These are phyloP conservation scores for Candida anutae DNA, from an alignment of 1,139 yeast species.

Conservation along the genomic window DNA sequence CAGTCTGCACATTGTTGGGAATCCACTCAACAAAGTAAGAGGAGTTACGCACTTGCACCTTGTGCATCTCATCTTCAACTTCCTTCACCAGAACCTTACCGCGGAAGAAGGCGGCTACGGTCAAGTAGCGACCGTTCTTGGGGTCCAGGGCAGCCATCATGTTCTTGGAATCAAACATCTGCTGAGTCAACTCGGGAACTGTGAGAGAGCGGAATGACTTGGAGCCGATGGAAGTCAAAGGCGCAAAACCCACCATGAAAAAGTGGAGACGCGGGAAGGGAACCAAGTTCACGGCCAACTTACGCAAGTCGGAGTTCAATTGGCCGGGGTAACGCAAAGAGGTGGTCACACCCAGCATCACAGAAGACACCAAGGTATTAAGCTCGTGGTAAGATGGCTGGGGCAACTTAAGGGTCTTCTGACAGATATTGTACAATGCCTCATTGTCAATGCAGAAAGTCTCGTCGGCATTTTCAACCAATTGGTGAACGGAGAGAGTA, in stretches of 20 bases:
- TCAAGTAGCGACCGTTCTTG: slow-evolving; percentile 80
- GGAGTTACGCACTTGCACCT: slow-evolving; percentile 74
- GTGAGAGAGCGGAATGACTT: slow-evolving; percentile 77
- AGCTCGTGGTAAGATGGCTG: slow-evolving; percentile 75
- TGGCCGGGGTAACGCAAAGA: slow-evolving; percentile 92
- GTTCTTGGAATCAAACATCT: slow-evolving; percentile 83
- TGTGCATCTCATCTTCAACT: slow-evolving; percentile 88
- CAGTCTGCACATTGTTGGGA: slow-evolving; percentile 92
- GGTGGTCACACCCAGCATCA: slow-evolving; percentile 88
- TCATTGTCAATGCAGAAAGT: slow-evolving; percentile 94
- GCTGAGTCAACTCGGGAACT: slow-evolving; percentile 89
- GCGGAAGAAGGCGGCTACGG: slow-evolving; percentile 92
- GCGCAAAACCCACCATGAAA: slow-evolving; percentile 93
- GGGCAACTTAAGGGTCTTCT: slow-evolving; percentile 69
- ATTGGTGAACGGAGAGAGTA: slow-evolving; percentile 84
- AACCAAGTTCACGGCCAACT: slow-evolving; percentile 85
- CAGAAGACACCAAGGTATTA: slow-evolving; percentile 76
- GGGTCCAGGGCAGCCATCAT: slow-evolving; percentile 97
- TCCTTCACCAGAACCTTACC: slow-evolving; percentile 89
- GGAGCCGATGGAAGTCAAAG: slow-evolving; percentile 72
- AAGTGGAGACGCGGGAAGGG: slow-evolving; percentile 94
- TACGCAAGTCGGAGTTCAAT: slow-evolving; percentile 84
- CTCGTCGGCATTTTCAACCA: slow-evolving; percentile 84
- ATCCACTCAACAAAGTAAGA: slow-evolving; percentile 92
- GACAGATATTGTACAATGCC: slow-evolving; percentile 85